Conservation (phyloP, 306 rosid species). For the Gillenia trifoliata region DNA sequence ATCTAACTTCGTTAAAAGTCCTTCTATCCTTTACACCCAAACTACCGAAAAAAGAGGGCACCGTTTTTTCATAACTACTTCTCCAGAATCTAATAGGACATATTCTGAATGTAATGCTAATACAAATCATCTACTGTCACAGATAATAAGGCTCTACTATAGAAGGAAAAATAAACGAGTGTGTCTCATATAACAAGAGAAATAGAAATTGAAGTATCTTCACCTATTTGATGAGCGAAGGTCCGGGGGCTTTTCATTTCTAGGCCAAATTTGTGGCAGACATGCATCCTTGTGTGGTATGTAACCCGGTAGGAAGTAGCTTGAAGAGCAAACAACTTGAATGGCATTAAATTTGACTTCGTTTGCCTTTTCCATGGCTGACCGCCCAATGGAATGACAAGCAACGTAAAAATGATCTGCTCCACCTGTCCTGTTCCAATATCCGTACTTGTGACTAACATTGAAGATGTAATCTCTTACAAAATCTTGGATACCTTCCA, state of each 20-base stretch:
- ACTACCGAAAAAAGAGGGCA: too few relatives aligned
- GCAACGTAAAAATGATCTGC: conserved; percentile 79
- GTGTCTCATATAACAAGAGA: background rate
- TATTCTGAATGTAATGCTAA: background rate
- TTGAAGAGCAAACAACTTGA: conserved; percentile 78
- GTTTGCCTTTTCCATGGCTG: conserved; percentile 63
- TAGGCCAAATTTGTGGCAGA: conserved; percentile 82
- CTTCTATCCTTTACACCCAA: too few relatives aligned
- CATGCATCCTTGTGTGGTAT: conserved; percentile 68
- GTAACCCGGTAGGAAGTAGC: conserved; percentile 54
- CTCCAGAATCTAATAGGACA: background rate
- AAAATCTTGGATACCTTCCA: conserved; percentile 57
- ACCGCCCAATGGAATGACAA: conserved; percentile 74
- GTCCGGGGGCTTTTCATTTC: conserved; percentile 45
- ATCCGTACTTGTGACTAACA: conserved; percentile 49
- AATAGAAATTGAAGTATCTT: background rate
- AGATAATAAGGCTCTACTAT: background rate
- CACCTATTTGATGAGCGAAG: conserved; percentile 61
- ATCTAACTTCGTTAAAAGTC: too few relatives aligned
- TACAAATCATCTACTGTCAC: background rate
- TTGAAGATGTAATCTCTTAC: conserved; percentile 50
- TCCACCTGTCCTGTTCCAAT: conserved; percentile 73
- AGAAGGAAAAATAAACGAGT: background rate
- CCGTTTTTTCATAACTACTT: background rate
- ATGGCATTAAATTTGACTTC: conserved; percentile 57